Evolutionary conservation across 129 eudicot genomes (phyloP).

Genomic region (Pittosporum tobira): DNA sequence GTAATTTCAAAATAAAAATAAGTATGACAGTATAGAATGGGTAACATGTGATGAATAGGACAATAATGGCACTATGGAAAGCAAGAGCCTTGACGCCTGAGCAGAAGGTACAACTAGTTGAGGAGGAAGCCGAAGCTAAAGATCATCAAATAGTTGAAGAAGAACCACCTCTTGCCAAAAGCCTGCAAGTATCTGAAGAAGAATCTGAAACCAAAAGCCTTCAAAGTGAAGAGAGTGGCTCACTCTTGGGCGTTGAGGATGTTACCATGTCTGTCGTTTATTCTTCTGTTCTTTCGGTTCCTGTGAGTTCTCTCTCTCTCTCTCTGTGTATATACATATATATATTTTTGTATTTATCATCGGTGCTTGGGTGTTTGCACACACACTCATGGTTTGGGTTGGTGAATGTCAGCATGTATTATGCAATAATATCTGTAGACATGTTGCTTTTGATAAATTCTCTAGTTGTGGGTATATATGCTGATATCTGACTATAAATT

Average conservation of each 20-base stretch:
- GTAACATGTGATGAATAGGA: constrained; percentile 42
- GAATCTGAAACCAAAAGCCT: constrained; percentile 59
- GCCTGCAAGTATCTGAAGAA: constrained; percentile 35
- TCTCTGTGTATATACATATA: neutral
- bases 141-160: constrained; percentile 37
- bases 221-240: constrained; percentile 75
- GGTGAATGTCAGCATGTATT: neutral
- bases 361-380: neutral
- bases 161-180: constrained; percentile 44
- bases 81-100: constrained; percentile 93
- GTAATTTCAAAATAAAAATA: neutral
- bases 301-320: constrained; percentile 48
- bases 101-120: constrained; percentile 79
- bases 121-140: constrained; percentile 53
- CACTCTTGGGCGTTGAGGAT: constrained; percentile 68
- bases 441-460: neutral
- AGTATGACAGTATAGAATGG: constrained; percentile 1
- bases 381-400: neutral
- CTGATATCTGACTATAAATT: neutral
- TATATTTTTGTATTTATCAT: neutral
- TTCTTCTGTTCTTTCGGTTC: constrained; percentile 66
- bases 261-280: constrained; percentile 66
- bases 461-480: neutral
- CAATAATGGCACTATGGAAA: constrained; percentile 93
- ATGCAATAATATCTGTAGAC: neutral